Conservation (phyloP, 139 green algal genomes). For the Picochlorum sp. region DNA sequence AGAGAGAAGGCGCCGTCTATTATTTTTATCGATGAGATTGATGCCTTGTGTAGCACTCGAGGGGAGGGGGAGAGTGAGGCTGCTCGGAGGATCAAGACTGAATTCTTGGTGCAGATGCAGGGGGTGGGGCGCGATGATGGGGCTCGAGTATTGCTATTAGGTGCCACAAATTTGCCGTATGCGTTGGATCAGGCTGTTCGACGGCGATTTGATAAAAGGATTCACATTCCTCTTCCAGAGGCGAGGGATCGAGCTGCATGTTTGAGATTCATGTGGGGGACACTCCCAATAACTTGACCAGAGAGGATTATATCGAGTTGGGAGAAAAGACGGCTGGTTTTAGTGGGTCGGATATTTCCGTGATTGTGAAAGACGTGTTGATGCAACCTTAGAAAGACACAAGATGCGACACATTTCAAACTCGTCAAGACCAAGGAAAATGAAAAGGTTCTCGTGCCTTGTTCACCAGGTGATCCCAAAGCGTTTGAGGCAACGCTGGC, state of each 20-base stretch:
- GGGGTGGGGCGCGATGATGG: conserved; percentile 35
- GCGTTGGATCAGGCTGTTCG: conserved; percentile 88
- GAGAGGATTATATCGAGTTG: conserved; percentile 78
- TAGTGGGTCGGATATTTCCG: conserved; percentile 70
- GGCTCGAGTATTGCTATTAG: conserved; percentile 71
- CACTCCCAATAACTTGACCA: conserved; percentile 73
- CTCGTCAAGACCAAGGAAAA: background rate
- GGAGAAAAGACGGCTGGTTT: conserved; percentile 80
- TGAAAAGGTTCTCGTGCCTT: conserved; percentile 53
- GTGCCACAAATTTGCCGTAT: conserved; percentile 96
- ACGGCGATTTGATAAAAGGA: conserved; percentile 86
- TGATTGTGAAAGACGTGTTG: conserved; percentile 93
- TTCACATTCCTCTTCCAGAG: conserved; percentile 98
- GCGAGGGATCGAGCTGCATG: conserved; percentile 78
- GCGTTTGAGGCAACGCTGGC: conserved; percentile 60
- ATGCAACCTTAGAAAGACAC: conserved; percentile 93
- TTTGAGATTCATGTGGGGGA: conserved; percentile 95
- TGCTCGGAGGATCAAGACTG: conserved; percentile 95
- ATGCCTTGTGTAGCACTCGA: conserved; percentile 75
- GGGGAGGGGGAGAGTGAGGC: conserved; percentile 92
- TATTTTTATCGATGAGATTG: conserved; percentile 99
- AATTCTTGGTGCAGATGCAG: conserved; percentile 97
- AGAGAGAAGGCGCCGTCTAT: conserved; percentile 89
- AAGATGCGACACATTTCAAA: conserved; percentile 92
- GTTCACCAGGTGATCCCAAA: conserved; percentile 57